Conservation (phyloP, 169 alveolate genomes). For the Plasmodium vinckei region DNA sequence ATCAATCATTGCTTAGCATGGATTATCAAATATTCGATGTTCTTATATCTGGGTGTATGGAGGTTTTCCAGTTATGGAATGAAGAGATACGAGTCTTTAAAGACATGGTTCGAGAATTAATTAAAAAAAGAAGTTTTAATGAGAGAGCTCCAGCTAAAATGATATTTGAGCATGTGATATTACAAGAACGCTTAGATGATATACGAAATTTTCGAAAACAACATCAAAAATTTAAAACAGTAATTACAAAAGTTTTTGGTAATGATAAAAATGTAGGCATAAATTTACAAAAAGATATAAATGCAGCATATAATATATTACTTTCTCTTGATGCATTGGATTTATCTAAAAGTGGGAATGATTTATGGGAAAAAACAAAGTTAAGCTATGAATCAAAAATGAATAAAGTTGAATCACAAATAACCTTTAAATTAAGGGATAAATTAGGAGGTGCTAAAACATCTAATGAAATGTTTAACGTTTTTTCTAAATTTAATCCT, state of each 20-base stretch:
- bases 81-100: slow-evolving; percentile 92
- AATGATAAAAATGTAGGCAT: slow-evolving; percentile 81
- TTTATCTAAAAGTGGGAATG: slow-evolving; percentile 88
- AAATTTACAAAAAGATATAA: slow-evolving; percentile 87
- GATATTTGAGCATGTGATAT: slow-evolving; percentile 89
- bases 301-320: slow-evolving; percentile 88
- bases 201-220: slow-evolving; percentile 93
- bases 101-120: slow-evolving; percentile 89
- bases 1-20: slow-evolving; percentile 87
- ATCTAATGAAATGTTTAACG: slow-evolving; percentile 96
- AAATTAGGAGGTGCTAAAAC: slow-evolving; percentile 95
- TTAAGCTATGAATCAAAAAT: slow-evolving; percentile 92
- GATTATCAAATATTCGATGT: slow-evolving; percentile 90
- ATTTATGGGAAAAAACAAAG: slow-evolving; percentile 90
- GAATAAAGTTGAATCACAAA: slow-evolving; percentile 95
- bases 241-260: slow-evolving; percentile 85
- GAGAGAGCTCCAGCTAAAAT: slow-evolving; percentile 90
- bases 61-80: slow-evolving; percentile 94
- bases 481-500: slow-evolving; percentile 95
- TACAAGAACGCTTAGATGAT: slow-evolving; percentile 92
- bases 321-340: slow-evolving; percentile 87
- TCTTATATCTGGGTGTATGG: slow-evolving; percentile 87
- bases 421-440: slow-evolving; percentile 95
- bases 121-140: slow-evolving; percentile 89
- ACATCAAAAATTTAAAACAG: slow-evolving; percentile 94